phyloP scores from a whole-genome alignment of 2,329 filamentous ascomycete genomes.

The Trichophyton benhamiae region DNA sequence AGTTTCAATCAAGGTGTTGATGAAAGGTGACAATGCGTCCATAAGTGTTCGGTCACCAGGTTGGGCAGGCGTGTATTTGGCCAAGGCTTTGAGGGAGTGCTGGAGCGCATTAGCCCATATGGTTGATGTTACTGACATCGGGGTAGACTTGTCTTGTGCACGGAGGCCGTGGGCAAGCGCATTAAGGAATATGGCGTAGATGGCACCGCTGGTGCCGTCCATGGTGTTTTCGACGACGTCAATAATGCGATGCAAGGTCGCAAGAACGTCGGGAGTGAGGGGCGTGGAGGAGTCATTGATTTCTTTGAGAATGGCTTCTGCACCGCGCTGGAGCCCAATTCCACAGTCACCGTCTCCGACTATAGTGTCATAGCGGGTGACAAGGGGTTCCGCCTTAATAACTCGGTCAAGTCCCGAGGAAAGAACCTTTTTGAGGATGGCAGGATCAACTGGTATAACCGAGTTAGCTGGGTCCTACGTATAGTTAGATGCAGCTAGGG shows the following conservation, averaged over 20 bases:
- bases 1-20: constrained; percentile 54
- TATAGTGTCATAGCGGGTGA: constrained; percentile 61
- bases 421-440: constrained; percentile 40
- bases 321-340: constrained; percentile 71
- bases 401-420: constrained; percentile 45
- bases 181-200: constrained; percentile 84
- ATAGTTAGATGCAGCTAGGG: constrained; percentile 2
- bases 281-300: constrained; percentile 29
- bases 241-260: constrained; percentile 49
- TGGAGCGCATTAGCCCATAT: constrained; percentile 58
- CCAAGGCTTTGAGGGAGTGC: constrained; percentile 57
- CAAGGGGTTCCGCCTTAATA: constrained; percentile 51
- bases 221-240: constrained; percentile 55
- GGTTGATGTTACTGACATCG: constrained; percentile 36
- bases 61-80: constrained; percentile 76
- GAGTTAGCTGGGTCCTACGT: constrained; percentile 12
- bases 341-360: constrained; percentile 88
- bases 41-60: constrained; percentile 83
- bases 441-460: constrained; percentile 8
- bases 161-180: constrained; percentile 59
- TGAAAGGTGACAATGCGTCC: constrained; percentile 81
- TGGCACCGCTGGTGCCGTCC: constrained; percentile 64
- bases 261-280: constrained; percentile 45
- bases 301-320: constrained; percentile 48
- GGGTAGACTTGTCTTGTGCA: constrained; percentile 38